Conservation (phyloP, 441 rosid genomes). For the Gossypium davidsonii region DNA sequence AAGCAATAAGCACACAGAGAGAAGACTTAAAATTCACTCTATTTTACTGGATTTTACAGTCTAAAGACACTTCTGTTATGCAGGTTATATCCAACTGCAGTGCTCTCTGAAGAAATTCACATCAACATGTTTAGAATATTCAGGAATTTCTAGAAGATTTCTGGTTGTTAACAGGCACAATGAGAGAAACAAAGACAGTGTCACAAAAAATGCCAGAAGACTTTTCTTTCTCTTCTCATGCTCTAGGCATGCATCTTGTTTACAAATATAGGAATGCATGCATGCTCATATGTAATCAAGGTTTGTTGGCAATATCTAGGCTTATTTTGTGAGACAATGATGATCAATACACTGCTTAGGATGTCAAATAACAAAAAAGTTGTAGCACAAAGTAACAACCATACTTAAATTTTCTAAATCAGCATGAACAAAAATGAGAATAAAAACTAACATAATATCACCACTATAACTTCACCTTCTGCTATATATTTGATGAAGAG, state of each 20-base stretch:
- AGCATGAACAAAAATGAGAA: slow-evolving; percentile 3
- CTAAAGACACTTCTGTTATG: neutral
- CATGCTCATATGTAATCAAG: neutral
- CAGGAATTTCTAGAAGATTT: neutral
- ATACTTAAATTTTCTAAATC: slow-evolving; percentile 6
- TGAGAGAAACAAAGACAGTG: neutral
- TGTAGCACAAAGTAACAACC: neutral
- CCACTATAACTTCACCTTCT: slow-evolving; percentile 53
- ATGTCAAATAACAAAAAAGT: slow-evolving; percentile 1
- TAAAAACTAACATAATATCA: neutral
- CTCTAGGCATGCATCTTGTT: neutral
- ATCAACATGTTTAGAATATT: neutral
- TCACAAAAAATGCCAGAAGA: neutral
- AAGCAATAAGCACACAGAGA: slow-evolving; percentile 2
- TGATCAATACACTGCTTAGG: neutral
- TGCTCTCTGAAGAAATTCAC: neutral
- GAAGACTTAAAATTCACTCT: neutral
- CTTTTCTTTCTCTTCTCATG: neutral
- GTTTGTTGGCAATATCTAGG: neutral
- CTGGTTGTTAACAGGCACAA: neutral
- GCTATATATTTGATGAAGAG: slow-evolving; percentile 92
- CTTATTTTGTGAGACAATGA: neutral
- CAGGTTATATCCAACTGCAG: neutral
- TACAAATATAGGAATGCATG: neutral
- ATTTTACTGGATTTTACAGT: neutral